Base-by-base conservation (phyloP, 768 basidiomycete genomes). In the Rhizopogon vinicolor region DNA sequence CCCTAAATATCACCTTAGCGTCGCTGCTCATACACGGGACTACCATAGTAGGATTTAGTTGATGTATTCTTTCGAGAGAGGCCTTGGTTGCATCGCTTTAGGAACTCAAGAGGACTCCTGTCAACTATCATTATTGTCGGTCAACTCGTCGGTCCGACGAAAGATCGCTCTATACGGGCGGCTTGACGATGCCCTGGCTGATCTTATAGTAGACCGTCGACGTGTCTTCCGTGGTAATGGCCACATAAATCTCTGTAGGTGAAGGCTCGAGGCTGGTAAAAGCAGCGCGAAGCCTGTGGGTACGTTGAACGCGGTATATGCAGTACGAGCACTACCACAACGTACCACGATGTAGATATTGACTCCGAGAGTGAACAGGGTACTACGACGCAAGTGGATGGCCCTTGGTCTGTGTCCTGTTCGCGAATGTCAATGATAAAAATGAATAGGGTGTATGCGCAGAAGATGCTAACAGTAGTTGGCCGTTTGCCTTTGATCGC, bases 131-230 rank as follows among this genome's bases (percentile, higher is more conserved):
- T 31, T n/a, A 9, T 31, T n/a, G n/a, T 25, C 25, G 4, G 25
- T 25, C 25, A 33, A 13, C 8, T 25, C 25, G 25, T 25, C 25
- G 25, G 4, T 5, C 25, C 25, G 19, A 22, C 14, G 33, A 35
- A 9, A 49, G 33, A 8, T 9, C 19, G 3, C 19, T 41, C 71
- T 61, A 88, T 44, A 87, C 71, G 10, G 79, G 74, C 25, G 87
- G 89, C 62, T 91, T 91, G 57, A 85, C 82, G 33, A 92, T 87
- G 53, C 89, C 90, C 49, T 78, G 76, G 64, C 85, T 86, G 56
- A 92, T 76, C 63, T 88, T 89, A 71, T 92, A 92, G 68, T 92
- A 92, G 51, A 92, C 90, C 44, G 87, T 85, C 8, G 90, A 91
- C 10, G 90, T 84, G 62, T 92, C 90, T 50, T 87, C 83, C 0